Base-by-base conservation (phyloP, 768 basidiomycete species). In the Chlorophyllum brunneum region DNA sequence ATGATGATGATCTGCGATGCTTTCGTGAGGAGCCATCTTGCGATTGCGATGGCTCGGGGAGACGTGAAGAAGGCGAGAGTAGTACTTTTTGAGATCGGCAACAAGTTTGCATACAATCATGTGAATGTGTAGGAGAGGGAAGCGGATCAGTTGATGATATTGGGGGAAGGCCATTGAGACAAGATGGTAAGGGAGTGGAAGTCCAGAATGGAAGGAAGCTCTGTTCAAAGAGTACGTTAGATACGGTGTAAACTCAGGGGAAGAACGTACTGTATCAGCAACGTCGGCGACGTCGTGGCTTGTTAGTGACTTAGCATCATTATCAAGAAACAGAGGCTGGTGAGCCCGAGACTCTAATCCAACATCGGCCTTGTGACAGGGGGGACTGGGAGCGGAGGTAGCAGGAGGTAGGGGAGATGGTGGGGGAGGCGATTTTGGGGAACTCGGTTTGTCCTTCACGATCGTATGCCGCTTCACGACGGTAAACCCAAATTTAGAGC, bases 151-250 rank as follows among this genome's bases (percentile, higher is more conserved):
- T 13, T 1, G 18, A 22, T 9, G 54, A 10, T 15, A 20, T 34
- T 5, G 23, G 34, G 9, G 38, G 20, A 9, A 22, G 38, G 16
- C 13, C 13, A n/a, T n/a, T n/a, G n/a, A n/a, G n/a, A n/a, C n/a
- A n/a, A n/a, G n/a, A n/a, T n/a, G n/a, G n/a, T n/a, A n/a, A n/a
- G n/a, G 74, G 68, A 5, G 71, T 65, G 26, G 78, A 76, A 57
- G 82, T 83, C 5, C 81, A 82, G 3, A 80, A 81, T 1, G 80
- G 80, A 16, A 78, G 63, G 53, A 74, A 79, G n/a, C 68, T 65
- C 79, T 74, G 30, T 20, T 40, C 40, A n/a, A 1, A 54, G 41
- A 7, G n/a, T 23, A n/a, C 13, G 20, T 38, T 18, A 39, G 36
- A 29, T 8, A 22, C 4, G 15, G 10, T 26, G 1, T 10, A 27